phyloP scores from a whole-genome alignment of 2,329 filamentous ascomycete species.

The Phoma sp. region DNA sequence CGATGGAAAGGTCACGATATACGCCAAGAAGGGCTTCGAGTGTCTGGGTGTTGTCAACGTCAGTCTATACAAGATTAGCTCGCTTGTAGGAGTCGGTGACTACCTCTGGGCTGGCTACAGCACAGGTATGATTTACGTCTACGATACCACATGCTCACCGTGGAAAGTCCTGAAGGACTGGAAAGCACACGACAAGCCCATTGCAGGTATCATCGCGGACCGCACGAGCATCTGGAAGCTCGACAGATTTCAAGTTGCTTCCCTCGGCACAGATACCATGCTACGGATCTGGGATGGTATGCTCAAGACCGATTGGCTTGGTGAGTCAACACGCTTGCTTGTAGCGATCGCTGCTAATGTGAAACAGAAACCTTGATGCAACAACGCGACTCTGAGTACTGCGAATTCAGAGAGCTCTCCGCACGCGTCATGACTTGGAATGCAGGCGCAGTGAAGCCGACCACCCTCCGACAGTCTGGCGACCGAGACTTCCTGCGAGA shows the following conservation, averaged over 20 bases:
- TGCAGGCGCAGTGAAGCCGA: conserved; percentile 92
- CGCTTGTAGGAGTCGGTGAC: conserved; percentile 78
- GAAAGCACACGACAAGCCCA: conserved; percentile 85
- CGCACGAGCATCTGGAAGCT: conserved; percentile 82
- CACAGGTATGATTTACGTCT: conserved; percentile 91
- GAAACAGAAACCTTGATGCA: conserved; percentile 79
- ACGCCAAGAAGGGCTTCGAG: conserved; percentile 75
- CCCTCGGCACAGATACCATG: conserved; percentile 84
- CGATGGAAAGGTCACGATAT: conserved; percentile 95
- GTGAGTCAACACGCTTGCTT: conserved; percentile 47
- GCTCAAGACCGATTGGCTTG: conserved; percentile 91
- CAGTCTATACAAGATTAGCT: conserved; percentile 94
- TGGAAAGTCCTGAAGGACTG: conserved; percentile 95
- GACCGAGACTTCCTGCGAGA: conserved; percentile 82
- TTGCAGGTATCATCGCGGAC: conserved; percentile 79
- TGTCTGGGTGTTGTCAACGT: conserved; percentile 83
- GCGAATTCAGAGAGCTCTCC: conserved; percentile 80
- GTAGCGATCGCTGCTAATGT: neutral
- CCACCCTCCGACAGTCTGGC: conserved; percentile 72
- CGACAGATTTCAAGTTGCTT: conserved; percentile 82
- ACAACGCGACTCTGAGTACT: conserved; percentile 79
- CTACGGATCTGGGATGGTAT: conserved; percentile 90
- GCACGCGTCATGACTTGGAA: conserved; percentile 94
- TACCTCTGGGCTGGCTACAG: conserved; percentile 94
- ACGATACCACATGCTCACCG: conserved; percentile 80